Evolutionary conservation across 2,329 filamentous ascomycete genomes (phyloP).

Genomic region (Trichoderma sp.): DNA sequence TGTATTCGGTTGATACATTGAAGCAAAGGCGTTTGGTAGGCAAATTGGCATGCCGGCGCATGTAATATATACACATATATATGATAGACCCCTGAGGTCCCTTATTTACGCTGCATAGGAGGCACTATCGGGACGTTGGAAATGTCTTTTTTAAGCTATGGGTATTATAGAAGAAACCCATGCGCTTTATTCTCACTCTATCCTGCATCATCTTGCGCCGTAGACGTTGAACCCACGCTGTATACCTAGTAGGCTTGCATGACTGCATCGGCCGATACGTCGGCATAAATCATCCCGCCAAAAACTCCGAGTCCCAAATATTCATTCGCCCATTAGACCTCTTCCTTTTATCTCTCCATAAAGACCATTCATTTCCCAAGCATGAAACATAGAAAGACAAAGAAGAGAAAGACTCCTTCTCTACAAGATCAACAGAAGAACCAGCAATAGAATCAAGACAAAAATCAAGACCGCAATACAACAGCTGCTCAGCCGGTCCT

Average conservation of each 20-base stretch:
- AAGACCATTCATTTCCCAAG: neutral
- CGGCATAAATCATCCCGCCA: neutral
- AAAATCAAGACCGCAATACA: conserved; percentile 88
- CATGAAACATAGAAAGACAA: neutral
- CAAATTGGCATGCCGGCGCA: neutral
- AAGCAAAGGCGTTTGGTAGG: conserved; percentile 19
- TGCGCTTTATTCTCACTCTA: neutral
- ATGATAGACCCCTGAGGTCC: neutral
- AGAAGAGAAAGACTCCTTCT: neutral
- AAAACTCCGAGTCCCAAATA: neutral
- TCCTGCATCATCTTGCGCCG: neutral
- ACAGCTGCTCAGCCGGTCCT: conserved; percentile 84
- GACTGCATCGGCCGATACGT: neutral
- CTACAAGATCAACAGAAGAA: conserved; percentile 68
- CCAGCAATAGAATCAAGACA: conserved; percentile 79
- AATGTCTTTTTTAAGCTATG: neutral
- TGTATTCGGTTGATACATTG: conserved; percentile 6
- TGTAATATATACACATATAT: conserved; percentile 3
- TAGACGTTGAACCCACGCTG: neutral
- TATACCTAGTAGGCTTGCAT: neutral
- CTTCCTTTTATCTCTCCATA: neutral
- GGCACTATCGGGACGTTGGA: conserved; percentile 3
- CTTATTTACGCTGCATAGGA: neutral
- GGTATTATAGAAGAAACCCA: conserved; percentile 8
- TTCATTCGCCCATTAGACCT: conserved; percentile 9